A percentile compares a stretch with the other conserved stretches of the same genome.
These are phyloP conservation scores for Arthrocladium fulminans DNA, from an alignment of 2,329 filamentous ascomycete genomes.

Conservation along the genomic window DNA sequence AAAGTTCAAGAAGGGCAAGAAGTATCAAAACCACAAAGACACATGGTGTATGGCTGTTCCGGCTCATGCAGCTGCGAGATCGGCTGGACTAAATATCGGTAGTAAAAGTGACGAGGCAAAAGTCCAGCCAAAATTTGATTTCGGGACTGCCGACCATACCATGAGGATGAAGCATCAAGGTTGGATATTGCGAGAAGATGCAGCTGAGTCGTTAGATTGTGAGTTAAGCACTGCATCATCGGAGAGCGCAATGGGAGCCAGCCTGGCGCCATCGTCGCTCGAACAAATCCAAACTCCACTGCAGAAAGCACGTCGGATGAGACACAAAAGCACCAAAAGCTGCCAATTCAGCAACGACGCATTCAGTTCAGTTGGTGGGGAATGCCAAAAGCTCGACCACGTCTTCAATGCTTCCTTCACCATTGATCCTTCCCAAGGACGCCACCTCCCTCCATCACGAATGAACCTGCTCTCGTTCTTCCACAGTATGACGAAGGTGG, in stretches of 20 bases:
- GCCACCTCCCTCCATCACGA: slow-evolving; percentile 16
- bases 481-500: slow-evolving; percentile 19
- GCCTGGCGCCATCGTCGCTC: too few species aligned
- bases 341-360: background rate
- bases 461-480: slow-evolving; percentile 24
- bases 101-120: slow-evolving; percentile 7
- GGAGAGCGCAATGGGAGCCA: background rate
- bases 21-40: slow-evolving; percentile 19
- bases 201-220: background rate
- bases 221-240: background rate
- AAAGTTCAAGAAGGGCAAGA: slow-evolving; percentile 24
- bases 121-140: slow-evolving; percentile 10
- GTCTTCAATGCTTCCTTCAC: slow-evolving; percentile 1
- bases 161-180: slow-evolving; percentile 23
- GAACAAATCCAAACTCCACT: background rate
- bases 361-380: background rate
- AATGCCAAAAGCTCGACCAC: slow-evolving; percentile 3
- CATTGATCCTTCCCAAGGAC: background rate
- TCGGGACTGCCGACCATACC: slow-evolving; percentile 14
- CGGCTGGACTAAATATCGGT: slow-evolving; percentile 22
- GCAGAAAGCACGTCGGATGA: background rate
- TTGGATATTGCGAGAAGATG: slow-evolving; percentile 16
- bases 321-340: slow-evolving; percentile 5
- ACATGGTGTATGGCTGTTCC: slow-evolving; percentile 24
- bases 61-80: slow-evolving; percentile 21